Evolutionary conservation across 2,329 filamentous ascomycete species (phyloP).

Genomic region (Fusarium sp.): DNA sequence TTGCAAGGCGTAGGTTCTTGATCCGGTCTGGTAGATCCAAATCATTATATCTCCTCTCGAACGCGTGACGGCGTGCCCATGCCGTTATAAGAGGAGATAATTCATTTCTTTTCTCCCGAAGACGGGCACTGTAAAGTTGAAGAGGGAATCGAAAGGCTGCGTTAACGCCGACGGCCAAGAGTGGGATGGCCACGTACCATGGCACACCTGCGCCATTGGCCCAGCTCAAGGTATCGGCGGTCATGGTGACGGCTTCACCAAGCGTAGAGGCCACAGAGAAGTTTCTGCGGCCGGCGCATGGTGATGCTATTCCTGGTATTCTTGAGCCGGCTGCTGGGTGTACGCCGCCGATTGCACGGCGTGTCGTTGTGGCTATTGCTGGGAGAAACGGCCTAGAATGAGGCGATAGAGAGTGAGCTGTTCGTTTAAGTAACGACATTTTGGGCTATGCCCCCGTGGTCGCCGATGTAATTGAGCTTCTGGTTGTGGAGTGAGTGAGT

Average conservation of each 20-base stretch:
- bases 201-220: slow-evolving; percentile 64
- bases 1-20: slow-evolving; percentile 45
- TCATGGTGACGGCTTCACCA: slow-evolving; percentile 55
- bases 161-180: slow-evolving; percentile 65
- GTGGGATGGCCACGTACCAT: slow-evolving; percentile 70
- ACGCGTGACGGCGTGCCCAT: slow-evolving; percentile 52
- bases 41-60: slow-evolving; percentile 12
- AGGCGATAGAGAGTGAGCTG: slow-evolving; percentile 26
- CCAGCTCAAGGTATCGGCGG: slow-evolving; percentile 61
- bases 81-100: slow-evolving; percentile 53
- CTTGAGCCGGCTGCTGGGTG: slow-evolving; percentile 13
- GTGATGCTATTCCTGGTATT: neutral
- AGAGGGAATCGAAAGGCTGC: slow-evolving; percentile 64
- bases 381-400: slow-evolving; percentile 28
- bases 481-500: slow-evolving; percentile 17
- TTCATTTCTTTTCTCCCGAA: slow-evolving; percentile 51
- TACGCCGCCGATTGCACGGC: slow-evolving; percentile 11
- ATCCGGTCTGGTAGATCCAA: slow-evolving; percentile 37
- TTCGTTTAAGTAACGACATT: slow-evolving; percentile 42
- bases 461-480: slow-evolving; percentile 11
- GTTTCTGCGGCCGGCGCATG: slow-evolving; percentile 42
- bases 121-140: slow-evolving; percentile 57
- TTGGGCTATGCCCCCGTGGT: slow-evolving; percentile 23
- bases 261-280: slow-evolving; percentile 56
- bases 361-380: slow-evolving; percentile 12